phyloP scores from a whole-genome alignment of 2,329 filamentous ascomycete species.

The Ophiostoma tasmaniense region DNA sequence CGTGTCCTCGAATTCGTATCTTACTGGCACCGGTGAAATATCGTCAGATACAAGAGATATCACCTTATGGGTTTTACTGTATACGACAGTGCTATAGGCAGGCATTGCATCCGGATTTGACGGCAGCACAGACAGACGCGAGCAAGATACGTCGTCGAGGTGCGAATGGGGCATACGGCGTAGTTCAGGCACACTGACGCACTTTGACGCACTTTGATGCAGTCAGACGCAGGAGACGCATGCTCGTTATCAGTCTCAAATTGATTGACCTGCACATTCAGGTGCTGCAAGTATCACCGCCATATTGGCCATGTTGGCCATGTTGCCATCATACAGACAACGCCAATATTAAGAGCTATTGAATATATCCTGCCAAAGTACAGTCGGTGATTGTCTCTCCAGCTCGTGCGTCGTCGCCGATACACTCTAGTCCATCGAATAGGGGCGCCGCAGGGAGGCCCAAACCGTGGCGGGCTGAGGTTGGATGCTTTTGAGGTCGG shows the following conservation, averaged over 20 bases:
- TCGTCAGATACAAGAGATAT: background rate
- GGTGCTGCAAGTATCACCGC: background rate
- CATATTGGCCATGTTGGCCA: background rate
- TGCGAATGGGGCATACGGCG: background rate
- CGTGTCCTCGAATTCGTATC: background rate
- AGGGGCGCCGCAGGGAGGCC: background rate
- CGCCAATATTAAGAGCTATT: background rate
- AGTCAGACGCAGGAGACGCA: background rate
- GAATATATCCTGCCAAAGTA: background rate
- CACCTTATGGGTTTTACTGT: background rate
- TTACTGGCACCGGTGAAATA: background rate
- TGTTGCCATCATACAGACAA: background rate
- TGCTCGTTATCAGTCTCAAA: background rate
- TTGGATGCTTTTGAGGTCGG: background rate
- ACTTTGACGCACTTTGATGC: background rate
- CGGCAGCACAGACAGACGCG: background rate
- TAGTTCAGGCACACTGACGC: background rate
- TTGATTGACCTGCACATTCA: background rate
- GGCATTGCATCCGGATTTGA: background rate
- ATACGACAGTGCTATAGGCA: background rate
- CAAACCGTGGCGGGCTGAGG: background rate
- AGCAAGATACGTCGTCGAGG: background rate
- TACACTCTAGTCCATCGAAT: background rate
- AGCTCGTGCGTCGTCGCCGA: conserved; percentile 1
- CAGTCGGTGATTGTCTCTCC: background rate